A percentile compares a stretch with the other conserved stretches of the same genome.
These are phyloP conservation scores for Tuber aestivum DNA, from an alignment of 495 filamentous ascomycete genomes.

Conservation along the genomic window DNA sequence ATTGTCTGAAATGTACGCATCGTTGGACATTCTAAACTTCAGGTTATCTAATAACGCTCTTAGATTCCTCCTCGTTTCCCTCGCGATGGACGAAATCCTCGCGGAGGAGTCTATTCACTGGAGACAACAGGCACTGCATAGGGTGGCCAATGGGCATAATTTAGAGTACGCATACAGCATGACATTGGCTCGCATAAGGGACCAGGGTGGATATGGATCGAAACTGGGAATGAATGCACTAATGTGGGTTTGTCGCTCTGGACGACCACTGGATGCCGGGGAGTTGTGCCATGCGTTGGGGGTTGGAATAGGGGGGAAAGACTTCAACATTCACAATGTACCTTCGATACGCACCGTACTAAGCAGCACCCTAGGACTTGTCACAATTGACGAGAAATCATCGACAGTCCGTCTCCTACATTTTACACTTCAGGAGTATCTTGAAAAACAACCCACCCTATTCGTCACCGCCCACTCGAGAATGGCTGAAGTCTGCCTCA, in stretches of 20 bases:
- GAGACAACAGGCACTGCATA: neutral
- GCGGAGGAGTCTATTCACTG: neutral
- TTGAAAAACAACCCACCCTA: neutral
- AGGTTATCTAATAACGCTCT: neutral
- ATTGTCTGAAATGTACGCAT: neutral
- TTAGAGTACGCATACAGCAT: neutral
- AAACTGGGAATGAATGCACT: neutral
- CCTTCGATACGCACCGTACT: neutral
- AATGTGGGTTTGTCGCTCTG: neutral
- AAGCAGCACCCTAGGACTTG: neutral
- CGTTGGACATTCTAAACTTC: neutral
- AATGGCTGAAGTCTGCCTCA: neutral
- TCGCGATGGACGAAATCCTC: neutral
- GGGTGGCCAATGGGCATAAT: neutral
- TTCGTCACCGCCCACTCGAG: neutral
- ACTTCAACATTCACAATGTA: neutral
- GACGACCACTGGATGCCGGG: neutral
- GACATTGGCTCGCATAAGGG: neutral
- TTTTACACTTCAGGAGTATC: neutral
- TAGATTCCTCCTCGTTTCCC: neutral
- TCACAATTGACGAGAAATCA: neutral
- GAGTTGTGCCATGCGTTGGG: neutral
- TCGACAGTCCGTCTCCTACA: neutral
- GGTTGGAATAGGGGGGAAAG: neutral
- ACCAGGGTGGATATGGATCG: neutral